Evolutionary conservation across 495 filamentous ascomycete genomes (phyloP), one percentile per base, ranked within the genome.

Genomic region (Trichoderma erinaceum): DNA sequence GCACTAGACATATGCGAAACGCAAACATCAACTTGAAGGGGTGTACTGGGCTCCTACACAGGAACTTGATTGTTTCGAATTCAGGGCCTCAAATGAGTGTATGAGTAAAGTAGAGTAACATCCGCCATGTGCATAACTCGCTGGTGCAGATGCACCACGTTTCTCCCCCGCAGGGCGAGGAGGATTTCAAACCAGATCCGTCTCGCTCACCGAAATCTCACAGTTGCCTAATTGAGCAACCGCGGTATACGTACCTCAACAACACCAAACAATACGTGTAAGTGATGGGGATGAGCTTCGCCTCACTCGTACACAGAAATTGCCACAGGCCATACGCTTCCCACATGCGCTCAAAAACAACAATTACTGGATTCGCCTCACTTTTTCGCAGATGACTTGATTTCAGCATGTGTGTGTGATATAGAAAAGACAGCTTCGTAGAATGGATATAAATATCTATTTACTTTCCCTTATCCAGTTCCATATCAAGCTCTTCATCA

Each of bases 201-300:
- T 56, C 50, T 56, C 10, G n/a, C n/a, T 56, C 50, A 56, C 50
- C 50, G 50, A 56, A 56, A 56, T n/a, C 43, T 16, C 12, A 15
- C 43, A 16, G 43, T 18, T 15, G 12, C 43, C 35, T 38, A 38
- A 38, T 38, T 38, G 35, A 18, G 43, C 43, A 46, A 4, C 13
- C 3, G 43, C 3, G 12, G 43, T 0, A 18, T 46, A 46, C 43
- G 18, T 46, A 18, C 43, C 8, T 38, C 5, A 5, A 38, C 35
- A 7, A 38, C 35, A 38, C 35, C 35, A 38, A 38, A 46, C 43
- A 18, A 46, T 15, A 12, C 43, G 18, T 46, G 18, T 18, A 46
- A 46, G 43, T 46, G 35, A 38, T 5, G 35, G 35, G 35, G 0
- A 6, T 38, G 4, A 10, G 35, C 35, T 38, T 56, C 50, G 50